A percentile compares a stretch with the other conserved stretches of the same genome.
Evolutionary conservation across 1,139 yeast species (phyloP).

Genomic region (Candida pseudocylindracea): DNA sequence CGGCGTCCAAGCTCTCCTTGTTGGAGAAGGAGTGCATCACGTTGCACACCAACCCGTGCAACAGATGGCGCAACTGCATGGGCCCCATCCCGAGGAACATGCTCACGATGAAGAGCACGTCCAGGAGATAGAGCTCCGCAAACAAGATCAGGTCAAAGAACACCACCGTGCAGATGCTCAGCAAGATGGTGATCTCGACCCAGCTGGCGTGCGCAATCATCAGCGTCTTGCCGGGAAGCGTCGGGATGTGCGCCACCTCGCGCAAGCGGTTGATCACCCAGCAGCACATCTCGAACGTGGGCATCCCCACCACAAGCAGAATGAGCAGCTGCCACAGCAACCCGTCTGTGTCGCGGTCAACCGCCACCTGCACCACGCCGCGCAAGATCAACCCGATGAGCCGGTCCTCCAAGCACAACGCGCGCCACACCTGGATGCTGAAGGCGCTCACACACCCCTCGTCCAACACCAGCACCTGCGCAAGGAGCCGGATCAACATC

Average conservation of each 20-base stretch:
- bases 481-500: too few species aligned
- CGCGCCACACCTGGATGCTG: constrained; percentile 47
- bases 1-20: constrained; percentile 25
- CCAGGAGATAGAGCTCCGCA: constrained; percentile 51
- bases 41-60: constrained; percentile 46
- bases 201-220: constrained; percentile 37
- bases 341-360: constrained; percentile 56
- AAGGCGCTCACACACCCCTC: constrained; percentile 38
- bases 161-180: constrained; percentile 40
- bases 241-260: constrained; percentile 26
- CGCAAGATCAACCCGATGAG: constrained; percentile 38
- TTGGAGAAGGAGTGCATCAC: constrained; percentile 51
- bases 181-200: constrained; percentile 52
- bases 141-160: constrained; percentile 52
- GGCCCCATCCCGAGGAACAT: constrained; percentile 58
- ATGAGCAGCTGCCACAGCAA: constrained; percentile 43
- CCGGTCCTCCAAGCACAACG: constrained; percentile 36
- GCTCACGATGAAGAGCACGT: constrained; percentile 46
- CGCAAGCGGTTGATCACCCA: constrained; percentile 33
- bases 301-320: constrained; percentile 28
- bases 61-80: constrained; percentile 39
- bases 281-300: constrained; percentile 57
- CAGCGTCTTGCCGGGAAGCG: constrained; percentile 8
- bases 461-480: constrained; percentile 24
- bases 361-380: constrained; percentile 52